Conservation (phyloP, 2,329 filamentous ascomycete species). For the Bertia moriformis region DNA sequence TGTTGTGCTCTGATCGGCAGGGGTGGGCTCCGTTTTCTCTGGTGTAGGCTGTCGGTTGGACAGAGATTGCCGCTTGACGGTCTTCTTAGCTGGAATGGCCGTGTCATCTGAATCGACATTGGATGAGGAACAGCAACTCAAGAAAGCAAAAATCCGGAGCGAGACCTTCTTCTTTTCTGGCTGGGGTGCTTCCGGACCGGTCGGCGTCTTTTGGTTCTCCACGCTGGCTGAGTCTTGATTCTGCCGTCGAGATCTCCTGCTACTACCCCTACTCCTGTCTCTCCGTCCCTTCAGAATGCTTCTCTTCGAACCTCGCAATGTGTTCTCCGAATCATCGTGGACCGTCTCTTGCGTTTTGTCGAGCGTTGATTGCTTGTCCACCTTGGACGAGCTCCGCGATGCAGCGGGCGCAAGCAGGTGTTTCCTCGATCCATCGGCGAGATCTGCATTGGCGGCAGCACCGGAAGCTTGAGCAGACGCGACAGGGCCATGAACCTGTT, state of each 20-base stretch:
- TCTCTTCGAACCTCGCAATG: neutral
- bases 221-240: neutral
- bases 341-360: neutral
- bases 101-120: neutral
- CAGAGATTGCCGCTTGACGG: neutral
- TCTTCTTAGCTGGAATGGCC: neutral
- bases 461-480: too few species aligned
- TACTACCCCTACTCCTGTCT: neutral
- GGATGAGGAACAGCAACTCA: neutral
- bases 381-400: neutral
- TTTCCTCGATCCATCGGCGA: neutral
- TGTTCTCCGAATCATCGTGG: neutral
- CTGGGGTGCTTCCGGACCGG: neutral
- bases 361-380: neutral
- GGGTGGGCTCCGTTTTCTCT: neutral
- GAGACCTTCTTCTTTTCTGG: neutral
- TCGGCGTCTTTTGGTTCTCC: neutral
- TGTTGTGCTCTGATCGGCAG: neutral
- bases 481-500: neutral
- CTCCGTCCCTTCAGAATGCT: neutral
- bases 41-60: neutral
- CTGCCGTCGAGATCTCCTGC: neutral
- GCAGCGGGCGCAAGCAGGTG: neutral
- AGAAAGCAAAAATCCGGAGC: neutral
- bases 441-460: neutral